Conservation (phyloP, 345 rosid species). For the Rhizophora mangle region DNA sequence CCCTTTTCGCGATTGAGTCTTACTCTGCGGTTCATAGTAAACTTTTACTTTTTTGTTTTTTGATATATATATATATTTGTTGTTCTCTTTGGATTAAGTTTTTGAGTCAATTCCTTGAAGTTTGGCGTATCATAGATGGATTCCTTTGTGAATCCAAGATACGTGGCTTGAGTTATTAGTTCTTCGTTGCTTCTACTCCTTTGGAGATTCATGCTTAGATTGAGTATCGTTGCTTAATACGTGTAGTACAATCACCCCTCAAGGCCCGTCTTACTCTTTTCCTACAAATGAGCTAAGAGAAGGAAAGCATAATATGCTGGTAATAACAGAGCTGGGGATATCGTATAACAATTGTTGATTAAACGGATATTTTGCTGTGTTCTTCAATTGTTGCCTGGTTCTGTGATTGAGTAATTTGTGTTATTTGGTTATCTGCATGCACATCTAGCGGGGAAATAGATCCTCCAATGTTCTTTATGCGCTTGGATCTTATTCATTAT, state of each 20-base stretch:
- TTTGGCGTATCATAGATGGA: neutral
- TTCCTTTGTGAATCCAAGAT: neutral
- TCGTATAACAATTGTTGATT: too few species aligned
- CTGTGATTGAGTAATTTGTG: neutral
- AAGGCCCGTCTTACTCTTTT: neutral
- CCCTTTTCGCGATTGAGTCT: neutral
- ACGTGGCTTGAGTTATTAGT: neutral
- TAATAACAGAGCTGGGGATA: too few species aligned
- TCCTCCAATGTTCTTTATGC: neutral
- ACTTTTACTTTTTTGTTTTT: neutral
- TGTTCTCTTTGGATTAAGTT: neutral
- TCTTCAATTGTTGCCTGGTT: neutral
- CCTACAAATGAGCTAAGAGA: too few species aligned
- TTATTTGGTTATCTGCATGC: neutral
- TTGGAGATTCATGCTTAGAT: constrained; percentile 5
- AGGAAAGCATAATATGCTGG: too few species aligned
- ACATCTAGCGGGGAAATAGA: neutral
- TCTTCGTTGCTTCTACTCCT: neutral
- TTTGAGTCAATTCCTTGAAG: neutral
- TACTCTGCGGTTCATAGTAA: neutral
- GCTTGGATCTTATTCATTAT: too few species aligned
- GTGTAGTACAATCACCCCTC: neutral
- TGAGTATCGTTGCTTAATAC: neutral
- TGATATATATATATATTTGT: neutral
- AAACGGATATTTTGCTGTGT: too few species aligned